Evolutionary conservation across 1,284 basidiomycete species (phyloP), one percentile per base, ranked within the genome.

Genomic region (Tetrapyrgos nigripes): DNA sequence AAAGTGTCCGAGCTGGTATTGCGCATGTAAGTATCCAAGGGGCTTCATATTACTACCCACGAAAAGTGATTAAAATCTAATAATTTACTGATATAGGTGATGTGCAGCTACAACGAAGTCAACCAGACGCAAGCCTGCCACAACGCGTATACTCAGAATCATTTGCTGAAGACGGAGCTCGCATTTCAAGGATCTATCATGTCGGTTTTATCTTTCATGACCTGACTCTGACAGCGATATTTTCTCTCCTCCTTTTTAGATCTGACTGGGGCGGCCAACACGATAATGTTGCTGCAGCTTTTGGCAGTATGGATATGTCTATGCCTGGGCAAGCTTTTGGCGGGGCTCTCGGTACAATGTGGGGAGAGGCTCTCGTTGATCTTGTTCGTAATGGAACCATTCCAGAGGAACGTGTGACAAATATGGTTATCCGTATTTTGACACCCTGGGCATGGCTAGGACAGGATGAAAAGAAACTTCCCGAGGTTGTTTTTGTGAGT

Each of bases 171-270:
- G n/a, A n/a, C n/a, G n/a, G n/a, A n/a, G n/a, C n/a, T n/a, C n/a
- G n/a, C n/a, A n/a, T n/a, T n/a, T n/a, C n/a, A n/a, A 78, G 33
- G 81, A 80, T 2, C 76, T 77, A 11, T 74, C 80, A 1, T 85
- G 83, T 64, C 66, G 68, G 73, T 37, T 71, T 79, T 51, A 62
- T 79, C 14, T 71, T 85, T 60, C 86, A 84, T 68, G 70, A 74
- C 17, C 68, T 85, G 14, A 71, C 86, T 59, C 86, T 86, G 71
- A 73, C 73, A 8, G 83, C 72, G 53, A 63, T 72, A 19, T 68
- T 66, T 44, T 74, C 71, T 62, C 68, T 71, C 50, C 71, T 60
- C 9, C 28, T 57, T 17, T 55, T 64, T 5, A 48, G 62, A 23
- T 58, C 55, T 10, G 63, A 64, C 26, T 64, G 63, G 63, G 63